Conservation (phyloP, 2,329 filamentous ascomycete genomes). For the Tothia fuscella region DNA sequence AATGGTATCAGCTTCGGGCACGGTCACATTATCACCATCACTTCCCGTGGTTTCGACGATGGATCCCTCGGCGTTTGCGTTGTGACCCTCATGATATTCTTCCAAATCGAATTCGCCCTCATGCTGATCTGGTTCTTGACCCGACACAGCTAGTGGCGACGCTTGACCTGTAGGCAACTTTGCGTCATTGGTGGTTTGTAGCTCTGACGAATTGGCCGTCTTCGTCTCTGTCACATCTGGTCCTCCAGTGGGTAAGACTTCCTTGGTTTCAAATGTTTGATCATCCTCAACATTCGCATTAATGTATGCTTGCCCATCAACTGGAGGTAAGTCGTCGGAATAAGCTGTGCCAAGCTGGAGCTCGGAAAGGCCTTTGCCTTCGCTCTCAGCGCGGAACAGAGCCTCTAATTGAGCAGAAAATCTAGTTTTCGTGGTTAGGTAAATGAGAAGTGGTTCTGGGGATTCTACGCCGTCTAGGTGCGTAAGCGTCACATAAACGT, state of each 20-base stretch:
- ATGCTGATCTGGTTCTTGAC: no score
- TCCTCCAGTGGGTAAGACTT: no score
- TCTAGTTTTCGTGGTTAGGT: conserved; percentile 41
- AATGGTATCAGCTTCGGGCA: not conserved
- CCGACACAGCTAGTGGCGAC: no score
- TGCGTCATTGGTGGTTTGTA: no score
- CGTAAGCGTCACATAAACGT: conserved; percentile 46
- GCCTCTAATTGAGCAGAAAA: conserved; percentile 41
- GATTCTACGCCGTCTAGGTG: conserved; percentile 44
- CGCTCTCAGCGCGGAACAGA: conserved; percentile 39
- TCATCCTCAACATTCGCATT: no score
- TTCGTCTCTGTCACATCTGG: no score
- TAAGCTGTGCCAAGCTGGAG: not conserved
- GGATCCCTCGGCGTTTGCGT: not conserved
- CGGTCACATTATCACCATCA: no score
- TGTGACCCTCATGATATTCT: not conserved
- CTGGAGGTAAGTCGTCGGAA: not conserved
- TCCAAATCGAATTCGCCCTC: not conserved
- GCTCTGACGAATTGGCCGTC: no score
- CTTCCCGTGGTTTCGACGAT: no score
- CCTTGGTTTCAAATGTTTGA: no score
- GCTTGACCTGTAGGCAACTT: no score
- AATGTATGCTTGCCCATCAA: no score
- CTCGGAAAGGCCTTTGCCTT: conserved; percentile 42
- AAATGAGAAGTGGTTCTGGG: conserved; percentile 46